A percentile compares a stretch with the other conserved stretches of the same genome.
Conservation (phyloP, 345 rosid genomes). For the Euclidium syriacum region DNA sequence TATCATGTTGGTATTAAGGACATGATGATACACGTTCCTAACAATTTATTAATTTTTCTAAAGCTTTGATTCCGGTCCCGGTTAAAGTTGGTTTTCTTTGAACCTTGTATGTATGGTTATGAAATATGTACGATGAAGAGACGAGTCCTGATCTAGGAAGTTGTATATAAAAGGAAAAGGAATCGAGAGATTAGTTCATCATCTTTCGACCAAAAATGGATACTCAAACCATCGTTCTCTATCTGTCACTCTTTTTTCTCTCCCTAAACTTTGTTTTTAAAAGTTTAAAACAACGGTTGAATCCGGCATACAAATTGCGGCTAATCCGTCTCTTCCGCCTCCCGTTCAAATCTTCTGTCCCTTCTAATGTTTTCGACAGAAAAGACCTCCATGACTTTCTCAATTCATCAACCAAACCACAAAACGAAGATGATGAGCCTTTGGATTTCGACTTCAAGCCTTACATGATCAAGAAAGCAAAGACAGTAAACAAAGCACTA, state of each 20-base stretch:
- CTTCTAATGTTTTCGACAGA: constrained; percentile 40
- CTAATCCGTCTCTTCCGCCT: constrained; percentile 20
- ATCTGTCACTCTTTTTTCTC: constrained; percentile 1
- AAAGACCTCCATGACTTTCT: constrained; percentile 32
- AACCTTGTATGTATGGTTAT: no score
- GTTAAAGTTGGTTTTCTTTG: no score
- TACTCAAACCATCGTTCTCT: not conserved
- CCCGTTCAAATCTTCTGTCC: constrained; percentile 28
- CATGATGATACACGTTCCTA: no score
- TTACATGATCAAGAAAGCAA: constrained; percentile 57
- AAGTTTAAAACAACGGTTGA: not conserved
- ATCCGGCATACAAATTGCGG: not conserved
- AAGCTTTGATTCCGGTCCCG: no score
- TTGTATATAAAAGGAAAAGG: not conserved
- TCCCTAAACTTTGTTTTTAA: constrained; percentile 16
- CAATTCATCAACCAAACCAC: constrained; percentile 21
- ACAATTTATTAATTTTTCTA: no score
- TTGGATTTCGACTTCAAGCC: constrained; percentile 48
- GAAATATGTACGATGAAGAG: no score
- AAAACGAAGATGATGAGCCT: not conserved
- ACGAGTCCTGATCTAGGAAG: no score
- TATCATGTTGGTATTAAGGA: no score
- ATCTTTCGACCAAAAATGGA: constrained; percentile 12
- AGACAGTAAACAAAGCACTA: constrained; percentile 54
- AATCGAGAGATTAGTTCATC: not conserved